Base-by-base conservation (phyloP, 2,329 filamentous ascomycete species). In the Alternaria ethzedia region DNA sequence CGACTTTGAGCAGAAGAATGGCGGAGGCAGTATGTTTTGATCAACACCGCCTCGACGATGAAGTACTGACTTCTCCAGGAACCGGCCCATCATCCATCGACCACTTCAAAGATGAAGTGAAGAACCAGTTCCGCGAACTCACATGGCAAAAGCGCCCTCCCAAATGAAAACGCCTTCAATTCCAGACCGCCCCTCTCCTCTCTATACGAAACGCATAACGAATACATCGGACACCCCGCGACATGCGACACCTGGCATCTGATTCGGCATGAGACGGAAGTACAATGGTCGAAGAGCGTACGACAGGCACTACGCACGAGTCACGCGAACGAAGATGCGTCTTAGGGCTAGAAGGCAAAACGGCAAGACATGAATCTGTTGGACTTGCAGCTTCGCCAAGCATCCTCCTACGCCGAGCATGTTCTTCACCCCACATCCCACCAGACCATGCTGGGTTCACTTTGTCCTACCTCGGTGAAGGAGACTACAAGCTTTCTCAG, bases 101-200 rank as follows among this genome's bases (percentile, higher is more conserved):
- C 52, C 83, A 87, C 61, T 88, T 86, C 72, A 78, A 80, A 28
- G 83, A 88, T 41, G 86, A 88, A 71, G 69, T 89, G 45, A 84
- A 82, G 68, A 75, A 80, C 7, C 84, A 86, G 63, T 79, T 85
- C 54, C 66, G 68, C 44, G 76, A 78, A 13, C 69, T 79, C 30
- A 78, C 76, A n/a, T 79, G 76, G 77, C 77, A 78, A 60, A 78
- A 78, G 51, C 74, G 73, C 30, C 75, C 73, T 15, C 73, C 72
- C 9, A 75, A 72, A 57, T 69, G 72, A 65, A 59, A 52, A 70
- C 10, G 12, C 20, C 41, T 50, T 44, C 46, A 30, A 11, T 30
- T 10, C 28, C 3, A 49, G 36, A 49, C 36, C 28, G 26, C 20
- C 15, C 54, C 46, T 23, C 58, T 51, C 61, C 28, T 15, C 52